These are phyloP conservation scores for Colletotrichum godetiae DNA, from an alignment of 2,329 filamentous ascomycete species.

Conservation along the genomic window DNA sequence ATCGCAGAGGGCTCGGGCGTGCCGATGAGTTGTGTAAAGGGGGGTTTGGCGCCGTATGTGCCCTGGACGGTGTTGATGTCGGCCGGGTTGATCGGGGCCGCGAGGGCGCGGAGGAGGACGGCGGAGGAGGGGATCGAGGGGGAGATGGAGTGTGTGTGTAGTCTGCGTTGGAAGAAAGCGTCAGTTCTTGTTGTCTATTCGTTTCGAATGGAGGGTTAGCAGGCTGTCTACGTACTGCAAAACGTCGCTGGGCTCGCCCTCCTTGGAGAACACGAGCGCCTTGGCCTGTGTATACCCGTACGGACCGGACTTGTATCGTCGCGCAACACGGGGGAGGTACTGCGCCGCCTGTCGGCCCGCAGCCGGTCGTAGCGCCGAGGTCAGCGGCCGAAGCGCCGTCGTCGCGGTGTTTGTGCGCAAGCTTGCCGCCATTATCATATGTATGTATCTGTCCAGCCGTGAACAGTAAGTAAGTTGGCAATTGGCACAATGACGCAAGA, in stretches of 20 bases:
- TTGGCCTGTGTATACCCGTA: conserved; percentile 90
- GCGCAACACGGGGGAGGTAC: conserved; percentile 36
- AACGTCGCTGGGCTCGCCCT: conserved; percentile 81
- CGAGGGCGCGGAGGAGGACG: conserved; percentile 87
- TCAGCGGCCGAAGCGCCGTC: conserved; percentile 30
- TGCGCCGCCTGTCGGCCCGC: not conserved
- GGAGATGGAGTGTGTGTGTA: conserved; percentile 82
- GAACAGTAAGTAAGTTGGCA: not conserved
- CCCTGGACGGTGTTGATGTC: conserved; percentile 99
- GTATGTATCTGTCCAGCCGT: not conserved
- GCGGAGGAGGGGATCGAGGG: conserved; percentile 73
- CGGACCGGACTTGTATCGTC: conserved; percentile 66
- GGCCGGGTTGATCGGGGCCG: conserved; percentile 93
- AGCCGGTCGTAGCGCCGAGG: conserved; percentile 24
- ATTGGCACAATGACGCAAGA: not conserved
- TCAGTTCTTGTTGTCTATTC: conserved; percentile 7
- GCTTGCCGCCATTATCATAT: conserved; percentile 20
- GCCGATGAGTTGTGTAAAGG: conserved; percentile 80
- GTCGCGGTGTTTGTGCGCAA: conserved; percentile 11
- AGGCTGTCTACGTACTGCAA: conserved; percentile 60
- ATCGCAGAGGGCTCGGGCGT: conserved; percentile 81
- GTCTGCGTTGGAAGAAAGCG: conserved; percentile 44
- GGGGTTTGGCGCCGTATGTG: conserved; percentile 88
- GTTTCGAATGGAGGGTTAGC: not conserved
- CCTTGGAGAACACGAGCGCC: conserved; percentile 79